A percentile compares a stretch with the other conserved stretches of the same genome.
Evolutionary conservation across 2,329 filamentous ascomycete genomes (phyloP).

Genomic region (Penicillium glabrum): DNA sequence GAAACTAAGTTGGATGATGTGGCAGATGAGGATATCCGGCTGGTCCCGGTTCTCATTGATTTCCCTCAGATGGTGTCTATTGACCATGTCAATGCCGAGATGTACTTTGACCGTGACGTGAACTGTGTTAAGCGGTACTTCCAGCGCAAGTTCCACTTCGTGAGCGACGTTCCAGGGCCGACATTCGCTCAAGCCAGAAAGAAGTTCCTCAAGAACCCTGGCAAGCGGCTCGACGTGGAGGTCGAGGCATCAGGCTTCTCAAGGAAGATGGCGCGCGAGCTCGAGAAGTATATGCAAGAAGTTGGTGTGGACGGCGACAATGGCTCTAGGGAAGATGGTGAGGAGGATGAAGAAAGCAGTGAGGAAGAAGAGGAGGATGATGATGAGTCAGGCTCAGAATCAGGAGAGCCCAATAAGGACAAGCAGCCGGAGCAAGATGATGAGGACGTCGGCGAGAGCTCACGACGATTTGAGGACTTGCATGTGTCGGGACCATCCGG

Average conservation of each 20-base stretch:
- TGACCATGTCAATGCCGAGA: slow-evolving; percentile 88
- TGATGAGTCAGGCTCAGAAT: slow-evolving; percentile 12
- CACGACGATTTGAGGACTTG: slow-evolving; percentile 32
- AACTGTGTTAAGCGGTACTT: slow-evolving; percentile 96
- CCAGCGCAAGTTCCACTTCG: slow-evolving; percentile 82
- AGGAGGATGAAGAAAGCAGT: slow-evolving; percentile 40
- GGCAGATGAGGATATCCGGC: slow-evolving; percentile 44
- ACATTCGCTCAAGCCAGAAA: slow-evolving; percentile 84
- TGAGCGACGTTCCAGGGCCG: slow-evolving; percentile 76
- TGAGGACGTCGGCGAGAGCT: slow-evolving; percentile 26
- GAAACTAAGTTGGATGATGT: slow-evolving; percentile 23
- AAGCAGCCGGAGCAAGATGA: slow-evolving; percentile 20
- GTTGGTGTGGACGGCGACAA: slow-evolving; percentile 60
- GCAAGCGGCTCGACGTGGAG: slow-evolving; percentile 75
- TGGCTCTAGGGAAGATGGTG: slow-evolving; percentile 31
- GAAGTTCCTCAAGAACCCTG: slow-evolving; percentile 60
- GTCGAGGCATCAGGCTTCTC: slow-evolving; percentile 94
- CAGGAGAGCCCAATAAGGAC: slow-evolving; percentile 30
- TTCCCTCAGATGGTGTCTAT: slow-evolving; percentile 98
- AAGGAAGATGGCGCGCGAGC: slow-evolving; percentile 92
- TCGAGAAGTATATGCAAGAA: slow-evolving; percentile 85
- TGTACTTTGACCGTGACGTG: slow-evolving; percentile 97
- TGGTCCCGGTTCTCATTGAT: slow-evolving; percentile 87
- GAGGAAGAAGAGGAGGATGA: slow-evolving; percentile 40
- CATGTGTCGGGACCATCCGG: slow-evolving; percentile 29